Evolutionary conservation across 2,329 filamentous ascomycete species (phyloP).

Genomic region (Xylariales sp.): DNA sequence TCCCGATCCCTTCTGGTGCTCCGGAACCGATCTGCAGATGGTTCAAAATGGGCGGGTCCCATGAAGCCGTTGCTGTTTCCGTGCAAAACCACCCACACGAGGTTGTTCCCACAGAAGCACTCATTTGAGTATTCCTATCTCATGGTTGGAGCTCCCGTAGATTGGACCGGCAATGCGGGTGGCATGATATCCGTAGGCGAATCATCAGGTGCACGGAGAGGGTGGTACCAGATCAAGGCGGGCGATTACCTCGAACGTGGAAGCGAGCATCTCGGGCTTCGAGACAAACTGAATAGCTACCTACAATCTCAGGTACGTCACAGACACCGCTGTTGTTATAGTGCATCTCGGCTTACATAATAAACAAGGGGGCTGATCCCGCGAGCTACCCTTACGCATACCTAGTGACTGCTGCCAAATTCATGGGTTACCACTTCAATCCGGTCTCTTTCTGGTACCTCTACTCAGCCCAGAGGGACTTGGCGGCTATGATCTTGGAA

Average conservation of each 20-base stretch:
- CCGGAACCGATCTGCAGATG: not conserved
- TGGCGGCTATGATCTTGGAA: constrained; percentile 65
- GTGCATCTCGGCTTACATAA: no score
- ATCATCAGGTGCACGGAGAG: constrained; percentile 13
- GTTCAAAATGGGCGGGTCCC: constrained; percentile 16
- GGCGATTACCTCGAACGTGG: constrained; percentile 59
- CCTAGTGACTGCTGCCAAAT: constrained; percentile 64
- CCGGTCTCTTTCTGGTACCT: constrained; percentile 78
- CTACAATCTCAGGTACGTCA: constrained; percentile 51
- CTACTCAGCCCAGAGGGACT: constrained; percentile 52
- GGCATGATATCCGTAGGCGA: constrained; percentile 49
- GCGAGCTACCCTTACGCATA: constrained; percentile 63
- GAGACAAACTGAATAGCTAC: constrained; percentile 58
- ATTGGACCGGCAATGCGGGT: constrained; percentile 51
- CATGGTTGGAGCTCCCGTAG: constrained; percentile 62
- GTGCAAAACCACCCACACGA: constrained; percentile 59
- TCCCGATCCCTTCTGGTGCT: not conserved
- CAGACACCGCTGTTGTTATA: constrained; percentile 9
- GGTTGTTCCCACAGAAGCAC: constrained; percentile 64
- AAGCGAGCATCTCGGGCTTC: constrained; percentile 45
- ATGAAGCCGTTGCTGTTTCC: constrained; percentile 55
- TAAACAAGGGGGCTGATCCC: constrained; percentile 55
- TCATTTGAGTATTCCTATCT: constrained; percentile 69
- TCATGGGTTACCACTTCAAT: constrained; percentile 69
- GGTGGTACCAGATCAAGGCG: constrained; percentile 58